A percentile compares a stretch with the other conserved stretches of the same genome.
Conservation (phyloP, 75 land plant genomes). For the Gnetum montanum region DNA sequence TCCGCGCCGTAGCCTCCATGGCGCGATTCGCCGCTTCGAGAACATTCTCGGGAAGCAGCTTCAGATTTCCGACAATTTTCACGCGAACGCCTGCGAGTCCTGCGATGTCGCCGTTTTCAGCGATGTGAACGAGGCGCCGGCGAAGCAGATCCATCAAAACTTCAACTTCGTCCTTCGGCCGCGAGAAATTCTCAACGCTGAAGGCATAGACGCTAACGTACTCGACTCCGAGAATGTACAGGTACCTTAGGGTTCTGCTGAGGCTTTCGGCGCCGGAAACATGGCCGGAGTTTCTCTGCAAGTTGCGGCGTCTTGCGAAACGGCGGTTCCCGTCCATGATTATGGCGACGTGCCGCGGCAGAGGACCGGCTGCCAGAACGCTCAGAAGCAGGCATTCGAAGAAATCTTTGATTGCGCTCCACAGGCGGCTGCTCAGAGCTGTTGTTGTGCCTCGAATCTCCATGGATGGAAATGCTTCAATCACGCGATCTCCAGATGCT, state of each 20-base stretch:
- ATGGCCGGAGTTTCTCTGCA: constrained; percentile 33
- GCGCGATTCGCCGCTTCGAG: constrained; percentile 37
- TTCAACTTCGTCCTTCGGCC: constrained; percentile 41
- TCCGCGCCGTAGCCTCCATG: constrained; percentile 34
- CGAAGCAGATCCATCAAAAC: constrained; percentile 44
- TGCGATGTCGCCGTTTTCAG: constrained; percentile 23
- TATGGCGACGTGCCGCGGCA: constrained; percentile 58
- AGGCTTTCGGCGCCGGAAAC: constrained; percentile 32
- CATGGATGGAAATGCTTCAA: too few relatives aligned
- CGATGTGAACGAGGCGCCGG: constrained; percentile 38
- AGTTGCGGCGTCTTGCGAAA: constrained; percentile 24
- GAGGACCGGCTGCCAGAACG: constrained; percentile 24
- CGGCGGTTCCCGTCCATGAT: constrained; percentile 73
- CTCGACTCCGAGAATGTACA: constrained; percentile 43
- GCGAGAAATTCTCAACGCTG: constrained; percentile 65
- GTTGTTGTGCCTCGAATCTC: too few relatives aligned
- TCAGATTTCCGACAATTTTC: constrained; percentile 42
- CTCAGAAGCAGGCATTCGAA: neutral
- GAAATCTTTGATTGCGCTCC: too few relatives aligned
- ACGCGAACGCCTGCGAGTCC: constrained; percentile 34
- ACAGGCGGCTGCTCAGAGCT: too few relatives aligned
- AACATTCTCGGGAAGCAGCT: constrained; percentile 28
- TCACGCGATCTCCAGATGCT: too few relatives aligned
- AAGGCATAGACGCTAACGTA: constrained; percentile 60
- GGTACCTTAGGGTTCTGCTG: constrained; percentile 28